Base-by-base conservation (phyloP, 192 early-diverging fungal genomes). In the Gaertneriomyces sp. region DNA sequence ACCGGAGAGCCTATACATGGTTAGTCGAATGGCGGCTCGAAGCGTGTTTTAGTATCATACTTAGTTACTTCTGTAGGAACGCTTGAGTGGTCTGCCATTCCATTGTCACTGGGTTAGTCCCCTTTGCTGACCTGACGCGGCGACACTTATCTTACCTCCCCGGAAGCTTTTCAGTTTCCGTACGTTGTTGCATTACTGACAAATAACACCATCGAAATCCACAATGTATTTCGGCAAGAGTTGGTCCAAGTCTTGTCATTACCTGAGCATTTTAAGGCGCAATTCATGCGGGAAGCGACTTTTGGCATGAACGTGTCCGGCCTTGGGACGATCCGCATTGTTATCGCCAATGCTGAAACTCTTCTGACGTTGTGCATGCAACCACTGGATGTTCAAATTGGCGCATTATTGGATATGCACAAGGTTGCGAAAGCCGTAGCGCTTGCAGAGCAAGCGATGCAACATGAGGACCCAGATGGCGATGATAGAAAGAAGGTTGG, bases 1-100 rank as follows among this genome's bases (percentile, higher is more conserved):
- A 61, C 64, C 7, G 89, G 92, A 0, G 89, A 92, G 42, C 81
- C 92, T 39, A 78, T 90, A 9, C 76, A 89, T 61, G 91, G 90
- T 63, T 76, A 73, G n/a, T 58, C 1, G 17, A 9, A 17, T 43
- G 43, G 2, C 4, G 11, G 65, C 39, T 5, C 56, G 41, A 47
- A 9, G n/a, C 46, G 50, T 25, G n/a, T 51, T 8, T 7, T 4
- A 12, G 20, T 63, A 14, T 58, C 66, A 45, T 17, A 41, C 46
- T 11, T 43, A 44, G 54, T 69, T 19, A 45, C 41, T 44, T 19
- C 40, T 44, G 0, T 41, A 77, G 77, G 81, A 5, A 84, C 82
- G 9, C 56, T 84, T 20, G 72, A 84, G 47, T 84, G 82, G 82
- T 58, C 75, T 11, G 60, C 76, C 6, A 46, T 81, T 1, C 82